These are phyloP conservation scores for Erodium texanum DNA, from an alignment of 441 rosid genomes.

Conservation along the genomic window DNA sequence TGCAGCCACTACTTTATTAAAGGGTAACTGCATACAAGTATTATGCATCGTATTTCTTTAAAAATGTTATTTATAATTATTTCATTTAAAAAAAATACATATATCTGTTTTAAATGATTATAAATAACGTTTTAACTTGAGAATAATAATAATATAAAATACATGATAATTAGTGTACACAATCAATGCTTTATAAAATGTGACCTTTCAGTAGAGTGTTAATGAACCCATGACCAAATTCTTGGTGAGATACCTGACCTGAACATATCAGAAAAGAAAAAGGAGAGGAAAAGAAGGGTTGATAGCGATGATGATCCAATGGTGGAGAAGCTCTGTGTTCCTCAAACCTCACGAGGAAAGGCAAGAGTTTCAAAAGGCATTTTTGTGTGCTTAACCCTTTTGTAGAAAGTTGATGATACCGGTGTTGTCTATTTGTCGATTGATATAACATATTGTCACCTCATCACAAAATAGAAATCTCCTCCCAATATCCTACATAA, in stretches of 20 bases:
- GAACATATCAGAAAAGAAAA: neutral
- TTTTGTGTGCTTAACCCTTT: neutral
- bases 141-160: too few species aligned
- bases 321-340: conserved; percentile 1
- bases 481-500: too few species aligned
- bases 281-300: neutral
- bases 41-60: too few species aligned
- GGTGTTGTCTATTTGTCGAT: neutral
- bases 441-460: neutral
- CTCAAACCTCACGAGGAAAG: neutral
- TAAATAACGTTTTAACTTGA: too few species aligned
- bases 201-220: conserved; percentile 22
- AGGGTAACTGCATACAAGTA: too few species aligned
- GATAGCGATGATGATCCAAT: conserved; percentile 3
- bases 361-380: neutral
- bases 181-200: conserved; percentile 27
- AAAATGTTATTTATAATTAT: too few species aligned
- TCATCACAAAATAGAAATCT: neutral
- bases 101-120: too few species aligned
- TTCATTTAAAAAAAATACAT: too few species aligned
- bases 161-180: too few species aligned
- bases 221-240: conserved; percentile 21
- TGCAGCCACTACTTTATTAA: conserved; percentile 25
- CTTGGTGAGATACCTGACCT: neutral
- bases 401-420: conserved; percentile 2